Percentiles rank a stretch among this genome's conserved stretches.
Conservation (phyloP, 495 filamentous ascomycete species). For the Poronia punctata region DNA sequence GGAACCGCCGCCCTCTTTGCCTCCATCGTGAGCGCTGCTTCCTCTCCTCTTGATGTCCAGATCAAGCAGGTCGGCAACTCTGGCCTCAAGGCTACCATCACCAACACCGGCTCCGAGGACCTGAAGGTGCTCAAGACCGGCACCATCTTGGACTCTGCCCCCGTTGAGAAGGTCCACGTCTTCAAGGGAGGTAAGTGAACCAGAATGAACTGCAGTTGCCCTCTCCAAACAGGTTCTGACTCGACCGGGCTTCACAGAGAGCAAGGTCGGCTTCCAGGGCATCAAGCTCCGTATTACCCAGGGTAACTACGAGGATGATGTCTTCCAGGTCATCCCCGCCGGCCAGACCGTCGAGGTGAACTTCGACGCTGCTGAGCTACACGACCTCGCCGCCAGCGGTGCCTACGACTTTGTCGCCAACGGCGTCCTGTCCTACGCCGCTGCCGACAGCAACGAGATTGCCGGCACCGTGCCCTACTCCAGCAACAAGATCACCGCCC, state of each 20-base stretch:
- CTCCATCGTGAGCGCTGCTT: slow-evolving; percentile 38
- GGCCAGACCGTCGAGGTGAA: slow-evolving; percentile 49
- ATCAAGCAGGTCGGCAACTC: slow-evolving; percentile 48
- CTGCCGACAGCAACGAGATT: slow-evolving; percentile 38
- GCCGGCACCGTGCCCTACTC: slow-evolving; percentile 37
- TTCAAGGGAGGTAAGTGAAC: slow-evolving; percentile 45
- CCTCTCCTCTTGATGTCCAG: slow-evolving; percentile 44
- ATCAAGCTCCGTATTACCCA: slow-evolving; percentile 45
- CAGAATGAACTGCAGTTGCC: neutral
- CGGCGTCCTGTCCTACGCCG: slow-evolving; percentile 46
- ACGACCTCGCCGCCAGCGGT: slow-evolving; percentile 46
- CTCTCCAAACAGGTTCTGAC: neutral
- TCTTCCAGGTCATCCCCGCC: slow-evolving; percentile 49
- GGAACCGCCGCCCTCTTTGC: slow-evolving; percentile 32
- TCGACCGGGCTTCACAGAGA: slow-evolving; percentile 25
- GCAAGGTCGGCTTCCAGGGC: slow-evolving; percentile 49
- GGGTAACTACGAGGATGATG: slow-evolving; percentile 39
- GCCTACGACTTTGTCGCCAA: slow-evolving; percentile 40
- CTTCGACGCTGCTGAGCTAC: slow-evolving; percentile 51
- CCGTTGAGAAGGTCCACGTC: slow-evolving; percentile 55
- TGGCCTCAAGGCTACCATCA: slow-evolving; percentile 53
- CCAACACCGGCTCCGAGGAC: slow-evolving; percentile 48
- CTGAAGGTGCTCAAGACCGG: slow-evolving; percentile 57
- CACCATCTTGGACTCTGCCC: slow-evolving; percentile 50
- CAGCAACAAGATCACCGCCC: slow-evolving; percentile 41